Evolutionary conservation across 2,329 filamentous ascomycete species (phyloP).

Genomic region (Fusarium tanahbumbuense): DNA sequence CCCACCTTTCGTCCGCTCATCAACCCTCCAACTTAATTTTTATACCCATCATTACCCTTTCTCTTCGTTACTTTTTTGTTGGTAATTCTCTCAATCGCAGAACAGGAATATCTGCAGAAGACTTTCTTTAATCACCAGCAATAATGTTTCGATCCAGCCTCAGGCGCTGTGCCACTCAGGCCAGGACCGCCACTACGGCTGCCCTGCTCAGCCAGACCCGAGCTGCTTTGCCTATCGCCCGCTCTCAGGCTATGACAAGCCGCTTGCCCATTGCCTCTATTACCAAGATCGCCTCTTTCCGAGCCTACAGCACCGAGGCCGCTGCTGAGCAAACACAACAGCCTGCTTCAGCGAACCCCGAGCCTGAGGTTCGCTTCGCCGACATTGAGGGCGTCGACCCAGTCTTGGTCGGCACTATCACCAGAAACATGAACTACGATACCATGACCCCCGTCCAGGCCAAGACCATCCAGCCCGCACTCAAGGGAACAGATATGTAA

Average conservation of each 20-base stretch:
- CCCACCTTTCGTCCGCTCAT: conserved; percentile 19
- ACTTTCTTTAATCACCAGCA: conserved; percentile 3
- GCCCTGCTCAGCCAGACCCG: conserved; percentile 48
- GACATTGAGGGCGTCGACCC: conserved; percentile 68
- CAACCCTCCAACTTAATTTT: conserved; percentile 22
- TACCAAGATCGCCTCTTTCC: conserved; percentile 44
- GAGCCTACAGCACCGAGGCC: conserved; percentile 57
- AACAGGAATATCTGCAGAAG: conserved; percentile 15
- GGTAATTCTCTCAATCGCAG: conserved; percentile 16
- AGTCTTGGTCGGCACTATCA: conserved; percentile 76
- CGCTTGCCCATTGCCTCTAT: conserved; percentile 29
- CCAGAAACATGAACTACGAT: conserved; percentile 77
- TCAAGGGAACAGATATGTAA: conserved; percentile 86
- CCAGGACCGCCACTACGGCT: conserved; percentile 48
- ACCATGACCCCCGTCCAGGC: conserved; percentile 94
- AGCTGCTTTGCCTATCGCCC: conserved; percentile 43
- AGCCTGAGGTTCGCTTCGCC: conserved; percentile 55
- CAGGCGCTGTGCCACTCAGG: conserved; percentile 54
- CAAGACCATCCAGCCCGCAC: conserved; percentile 81
- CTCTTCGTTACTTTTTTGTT: conserved; percentile 7
- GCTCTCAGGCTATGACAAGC: conserved; percentile 37
- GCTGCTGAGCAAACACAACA: conserved; percentile 41
- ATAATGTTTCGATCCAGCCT: conserved; percentile 54
- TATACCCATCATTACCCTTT: conserved; percentile 13
- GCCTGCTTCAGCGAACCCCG: conserved; percentile 27